These are phyloP conservation scores for Bruguiera parviflora DNA, from an alignment of 345 rosid genomes.

Conservation along the genomic window DNA sequence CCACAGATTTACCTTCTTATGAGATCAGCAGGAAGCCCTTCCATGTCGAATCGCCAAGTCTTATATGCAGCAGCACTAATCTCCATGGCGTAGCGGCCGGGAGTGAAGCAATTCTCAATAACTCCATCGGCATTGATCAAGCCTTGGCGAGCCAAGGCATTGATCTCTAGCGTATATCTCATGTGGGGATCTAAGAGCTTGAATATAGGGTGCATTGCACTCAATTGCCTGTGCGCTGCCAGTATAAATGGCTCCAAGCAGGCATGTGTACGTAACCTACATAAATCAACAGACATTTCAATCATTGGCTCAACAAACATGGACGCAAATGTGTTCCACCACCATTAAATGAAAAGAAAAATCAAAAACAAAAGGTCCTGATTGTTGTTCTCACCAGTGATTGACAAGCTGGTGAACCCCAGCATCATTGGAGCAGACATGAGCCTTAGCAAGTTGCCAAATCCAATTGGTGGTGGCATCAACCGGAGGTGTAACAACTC, in stretches of 20 bases:
- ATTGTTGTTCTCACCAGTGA: slow-evolving; percentile 52
- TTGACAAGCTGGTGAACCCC: slow-evolving; percentile 91
- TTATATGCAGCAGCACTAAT: slow-evolving; percentile 78
- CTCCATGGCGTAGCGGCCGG: slow-evolving; percentile 86
- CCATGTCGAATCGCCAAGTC: slow-evolving; percentile 85
- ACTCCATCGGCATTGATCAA: slow-evolving; percentile 79
- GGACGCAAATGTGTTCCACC: too few relatives aligned
- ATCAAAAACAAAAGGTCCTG: too few relatives aligned
- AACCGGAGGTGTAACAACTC: slow-evolving; percentile 70
- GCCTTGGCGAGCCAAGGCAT: slow-evolving; percentile 73
- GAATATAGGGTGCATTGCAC: slow-evolving; percentile 90
- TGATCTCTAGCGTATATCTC: slow-evolving; percentile 93
- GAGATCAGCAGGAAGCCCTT: slow-evolving; percentile 91
- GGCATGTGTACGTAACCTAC: slow-evolving; percentile 85
- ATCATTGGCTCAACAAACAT: not conserved
- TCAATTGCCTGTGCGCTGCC: slow-evolving; percentile 88
- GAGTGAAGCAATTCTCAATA: slow-evolving; percentile 84
- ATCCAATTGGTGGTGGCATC: slow-evolving; percentile 85
- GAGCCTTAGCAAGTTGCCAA: slow-evolving; percentile 97
- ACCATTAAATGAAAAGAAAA: too few relatives aligned
- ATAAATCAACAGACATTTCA: not conserved
- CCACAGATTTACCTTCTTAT: slow-evolving; percentile 63
- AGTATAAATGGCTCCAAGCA: slow-evolving; percentile 82
- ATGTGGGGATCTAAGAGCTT: slow-evolving; percentile 94
- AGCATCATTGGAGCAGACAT: slow-evolving; percentile 88